Percentiles rank a stretch among this genome's conserved stretches.
Conservation (phyloP, 208 protist species). For the Acanthamoeba triangularis region DNA sequence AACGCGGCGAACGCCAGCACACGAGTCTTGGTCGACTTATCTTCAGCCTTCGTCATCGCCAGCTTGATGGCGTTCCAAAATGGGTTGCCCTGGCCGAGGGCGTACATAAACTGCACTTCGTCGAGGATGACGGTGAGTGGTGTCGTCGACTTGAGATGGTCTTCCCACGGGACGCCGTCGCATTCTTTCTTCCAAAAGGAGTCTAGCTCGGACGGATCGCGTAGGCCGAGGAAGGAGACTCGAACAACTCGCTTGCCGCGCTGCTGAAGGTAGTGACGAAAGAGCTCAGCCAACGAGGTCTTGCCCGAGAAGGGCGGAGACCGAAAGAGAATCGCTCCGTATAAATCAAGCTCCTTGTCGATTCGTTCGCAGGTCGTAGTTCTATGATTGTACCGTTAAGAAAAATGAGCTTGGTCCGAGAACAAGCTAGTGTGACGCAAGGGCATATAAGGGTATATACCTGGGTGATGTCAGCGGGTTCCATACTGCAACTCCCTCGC, state of each 20-base stretch:
- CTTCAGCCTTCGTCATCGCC: not conserved
- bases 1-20: not conserved
- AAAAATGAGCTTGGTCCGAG: not conserved
- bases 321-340: not conserved
- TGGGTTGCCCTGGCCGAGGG: not conserved
- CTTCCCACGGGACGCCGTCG: not conserved
- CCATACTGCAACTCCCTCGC: not conserved
- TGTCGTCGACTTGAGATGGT: not conserved
- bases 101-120: not conserved
- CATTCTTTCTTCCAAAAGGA: not conserved
- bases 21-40: not conserved
- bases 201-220: not conserved
- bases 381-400: not conserved
- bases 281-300: not conserved
- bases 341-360: not conserved
- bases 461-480: not conserved
- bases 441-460: not conserved
- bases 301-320: conserved; percentile 14
- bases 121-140: not conserved
- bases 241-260: not conserved
- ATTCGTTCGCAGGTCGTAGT: not conserved
- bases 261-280: not conserved
- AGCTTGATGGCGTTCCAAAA: not conserved
- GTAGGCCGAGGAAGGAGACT: not conserved
- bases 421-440: too few species aligned